These are phyloP conservation scores for Dioscorea alata DNA, from an alignment of 106 monocot genomes.

Conservation along the genomic window DNA sequence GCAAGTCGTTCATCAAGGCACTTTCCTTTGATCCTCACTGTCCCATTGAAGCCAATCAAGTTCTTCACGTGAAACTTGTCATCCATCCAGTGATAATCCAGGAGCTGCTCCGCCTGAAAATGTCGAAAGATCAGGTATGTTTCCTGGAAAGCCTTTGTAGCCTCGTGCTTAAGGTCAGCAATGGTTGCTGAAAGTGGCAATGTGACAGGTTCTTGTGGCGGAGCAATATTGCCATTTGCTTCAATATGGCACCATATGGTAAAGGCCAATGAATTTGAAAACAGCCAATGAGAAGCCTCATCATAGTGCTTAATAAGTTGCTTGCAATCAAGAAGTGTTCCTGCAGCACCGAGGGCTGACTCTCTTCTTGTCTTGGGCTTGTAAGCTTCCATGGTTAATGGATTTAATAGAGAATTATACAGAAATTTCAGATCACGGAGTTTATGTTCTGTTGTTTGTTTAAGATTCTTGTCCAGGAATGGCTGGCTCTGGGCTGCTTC, in stretches of 20 bases:
- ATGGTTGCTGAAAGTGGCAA: slow-evolving; percentile 42
- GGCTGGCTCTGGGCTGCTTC: slow-evolving; percentile 6
- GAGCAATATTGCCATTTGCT: slow-evolving; percentile 19
- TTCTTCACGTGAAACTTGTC: slow-evolving; percentile 28
- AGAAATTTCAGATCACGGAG: slow-evolving; percentile 55
- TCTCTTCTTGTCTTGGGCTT: slow-evolving; percentile 17
- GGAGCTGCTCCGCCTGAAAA: slow-evolving; percentile 51
- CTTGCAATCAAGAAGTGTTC: slow-evolving; percentile 77
- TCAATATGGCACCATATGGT: slow-evolving; percentile 46
- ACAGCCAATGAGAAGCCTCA: not conserved
- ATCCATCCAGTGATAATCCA: slow-evolving; percentile 17
- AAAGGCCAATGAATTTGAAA: slow-evolving; percentile 10
- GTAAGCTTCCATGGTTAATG: slow-evolving; percentile 48
- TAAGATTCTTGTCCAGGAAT: not conserved
- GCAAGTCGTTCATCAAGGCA: slow-evolving; percentile 31
- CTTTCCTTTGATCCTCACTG: slow-evolving; percentile 33
- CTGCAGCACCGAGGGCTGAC: slow-evolving; percentile 15
- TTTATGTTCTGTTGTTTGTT: slow-evolving; percentile 29
- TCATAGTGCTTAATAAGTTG: slow-evolving; percentile 68
- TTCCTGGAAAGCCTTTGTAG: slow-evolving; percentile 55
- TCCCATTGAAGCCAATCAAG: slow-evolving; percentile 20
- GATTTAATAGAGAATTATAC: slow-evolving; percentile 51
- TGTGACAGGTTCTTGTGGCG: slow-evolving; percentile 60
- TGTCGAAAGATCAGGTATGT: slow-evolving; percentile 53
- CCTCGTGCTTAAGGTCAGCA: slow-evolving; percentile 51